A percentile compares a stretch with the other conserved stretches of the same genome.
Evolutionary conservation across 1,139 yeast genomes (phyloP).

Genomic region (Protomyces arabidopsidicola): DNA sequence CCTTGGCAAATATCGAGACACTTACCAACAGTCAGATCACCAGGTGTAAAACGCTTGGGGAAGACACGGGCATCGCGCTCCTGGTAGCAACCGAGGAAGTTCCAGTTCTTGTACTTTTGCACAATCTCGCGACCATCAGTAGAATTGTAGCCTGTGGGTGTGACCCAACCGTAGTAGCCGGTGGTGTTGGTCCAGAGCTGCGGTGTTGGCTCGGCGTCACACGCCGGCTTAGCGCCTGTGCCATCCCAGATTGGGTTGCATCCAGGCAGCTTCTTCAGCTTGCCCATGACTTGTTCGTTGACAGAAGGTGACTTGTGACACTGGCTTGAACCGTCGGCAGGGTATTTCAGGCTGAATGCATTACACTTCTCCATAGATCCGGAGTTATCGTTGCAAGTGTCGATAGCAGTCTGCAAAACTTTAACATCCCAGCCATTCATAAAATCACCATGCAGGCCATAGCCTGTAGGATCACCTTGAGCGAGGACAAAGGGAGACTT

Average conservation of each 20-base stretch:
- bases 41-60: neutral
- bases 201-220: neutral
- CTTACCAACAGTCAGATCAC: neutral
- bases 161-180: constrained; percentile 7
- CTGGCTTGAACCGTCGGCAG: neutral
- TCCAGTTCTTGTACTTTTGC: constrained; percentile 6
- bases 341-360: constrained; percentile 8
- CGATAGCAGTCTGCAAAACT: constrained; percentile 23
- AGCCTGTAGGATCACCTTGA: constrained; percentile 24
- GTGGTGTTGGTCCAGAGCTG: constrained; percentile 8
- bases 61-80: constrained; percentile 3
- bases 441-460: constrained; percentile 29
- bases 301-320: constrained; percentile 18
- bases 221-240: constrained; percentile 1
- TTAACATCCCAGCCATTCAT: constrained; percentile 28
- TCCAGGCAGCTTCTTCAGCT: constrained; percentile 13
- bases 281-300: constrained; percentile 1
- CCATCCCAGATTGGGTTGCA: constrained; percentile 14
- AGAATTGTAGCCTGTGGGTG: constrained; percentile 8
- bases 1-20: constrained; percentile 7
- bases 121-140: neutral
- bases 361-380: constrained; percentile 21
- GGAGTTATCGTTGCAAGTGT: constrained; percentile 16
- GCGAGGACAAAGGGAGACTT: constrained; percentile 22
- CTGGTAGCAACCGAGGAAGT: constrained; percentile 14